Percentiles rank a stretch among this genome's conserved stretches.
Conservation (phyloP, 2,329 filamentous ascomycete species). For the Exophiala lecanii-corni region DNA sequence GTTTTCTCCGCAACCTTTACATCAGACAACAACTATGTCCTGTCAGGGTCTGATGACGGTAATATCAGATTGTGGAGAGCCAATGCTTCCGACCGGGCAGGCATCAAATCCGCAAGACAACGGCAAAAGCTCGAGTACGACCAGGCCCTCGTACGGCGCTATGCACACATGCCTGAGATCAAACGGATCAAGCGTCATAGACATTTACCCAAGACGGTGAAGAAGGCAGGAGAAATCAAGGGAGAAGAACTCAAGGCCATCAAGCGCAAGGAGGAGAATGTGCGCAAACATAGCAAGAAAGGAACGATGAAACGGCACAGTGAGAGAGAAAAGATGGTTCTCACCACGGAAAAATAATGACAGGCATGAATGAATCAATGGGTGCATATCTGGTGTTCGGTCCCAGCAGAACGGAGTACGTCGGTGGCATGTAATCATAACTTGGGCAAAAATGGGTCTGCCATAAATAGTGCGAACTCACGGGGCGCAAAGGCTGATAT, state of each 20-base stretch:
- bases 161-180: slow-evolving; percentile 94
- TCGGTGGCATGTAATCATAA: too few species aligned
- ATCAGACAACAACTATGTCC: slow-evolving; percentile 81
- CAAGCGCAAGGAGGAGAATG: slow-evolving; percentile 90
- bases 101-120: slow-evolving; percentile 79
- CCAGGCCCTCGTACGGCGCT: slow-evolving; percentile 74
- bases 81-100: slow-evolving; percentile 75
- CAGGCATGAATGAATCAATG: background rate
- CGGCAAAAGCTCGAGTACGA: slow-evolving; percentile 90
- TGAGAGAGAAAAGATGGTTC: slow-evolving; percentile 89
- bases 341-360: slow-evolving; percentile 59
- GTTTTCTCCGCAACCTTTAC: slow-evolving; percentile 83
- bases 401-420: too few species aligned
- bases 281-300: slow-evolving; percentile 84
- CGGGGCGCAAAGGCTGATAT: too few species aligned
- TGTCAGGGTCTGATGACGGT: slow-evolving; percentile 90
- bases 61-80: slow-evolving; percentile 87
- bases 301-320: slow-evolving; percentile 66
- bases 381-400: too few species aligned
- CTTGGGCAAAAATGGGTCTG: too few species aligned
- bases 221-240: slow-evolving; percentile 97
- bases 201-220: slow-evolving; percentile 85
- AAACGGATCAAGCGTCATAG: slow-evolving; percentile 84
- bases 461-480: too few species aligned
- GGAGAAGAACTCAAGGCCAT: slow-evolving; percentile 78